A percentile compares a stretch with the other conserved stretches of the same genome.
phyloP scores from a whole-genome alignment of 495 filamentous ascomycete species.

The Cercophora newfieldiana region DNA sequence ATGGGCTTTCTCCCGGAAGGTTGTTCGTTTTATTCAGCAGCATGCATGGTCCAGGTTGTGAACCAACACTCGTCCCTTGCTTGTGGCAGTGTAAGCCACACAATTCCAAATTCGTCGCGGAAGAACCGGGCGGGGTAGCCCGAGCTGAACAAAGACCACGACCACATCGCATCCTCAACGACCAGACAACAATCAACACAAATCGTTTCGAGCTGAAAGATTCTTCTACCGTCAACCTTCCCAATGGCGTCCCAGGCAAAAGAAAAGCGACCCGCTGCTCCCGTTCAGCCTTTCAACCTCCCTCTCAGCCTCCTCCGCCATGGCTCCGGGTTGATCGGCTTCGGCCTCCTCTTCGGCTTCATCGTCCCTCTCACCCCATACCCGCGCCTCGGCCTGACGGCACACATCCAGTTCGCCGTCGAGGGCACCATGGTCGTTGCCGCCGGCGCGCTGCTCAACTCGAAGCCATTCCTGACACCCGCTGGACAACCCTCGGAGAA shows the following conservation, averaged over 20 bases:
- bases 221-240: not conserved
- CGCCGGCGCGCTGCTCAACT: constrained; percentile 16
- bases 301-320: constrained; percentile 21
- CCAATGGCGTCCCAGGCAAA: constrained; percentile 19
- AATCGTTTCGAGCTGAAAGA: too few relatives aligned
- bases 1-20: too few relatives aligned
- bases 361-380: constrained; percentile 19
- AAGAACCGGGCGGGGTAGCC: too few relatives aligned
- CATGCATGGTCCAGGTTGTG: too few relatives aligned
- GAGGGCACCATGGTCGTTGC: constrained; percentile 21
- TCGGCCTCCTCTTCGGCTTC: constrained; percentile 22
- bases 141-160: too few relatives aligned
- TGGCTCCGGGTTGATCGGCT: constrained; percentile 18
- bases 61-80: too few relatives aligned
- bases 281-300: constrained; percentile 8
- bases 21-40: too few relatives aligned
- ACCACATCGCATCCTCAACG: too few relatives aligned
- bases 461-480: constrained; percentile 5
- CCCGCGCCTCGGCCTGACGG: constrained; percentile 21
- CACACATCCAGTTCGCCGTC: constrained; percentile 25
- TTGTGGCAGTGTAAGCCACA: too few relatives aligned
- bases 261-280: not conserved
- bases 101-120: too few relatives aligned
- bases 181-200: too few relatives aligned
- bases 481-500: not conserved